Evolutionary conservation across 345 rosid species (phyloP), one percentile per base, ranked within the genome.

Genomic region (Eucalyptus victrix): DNA sequence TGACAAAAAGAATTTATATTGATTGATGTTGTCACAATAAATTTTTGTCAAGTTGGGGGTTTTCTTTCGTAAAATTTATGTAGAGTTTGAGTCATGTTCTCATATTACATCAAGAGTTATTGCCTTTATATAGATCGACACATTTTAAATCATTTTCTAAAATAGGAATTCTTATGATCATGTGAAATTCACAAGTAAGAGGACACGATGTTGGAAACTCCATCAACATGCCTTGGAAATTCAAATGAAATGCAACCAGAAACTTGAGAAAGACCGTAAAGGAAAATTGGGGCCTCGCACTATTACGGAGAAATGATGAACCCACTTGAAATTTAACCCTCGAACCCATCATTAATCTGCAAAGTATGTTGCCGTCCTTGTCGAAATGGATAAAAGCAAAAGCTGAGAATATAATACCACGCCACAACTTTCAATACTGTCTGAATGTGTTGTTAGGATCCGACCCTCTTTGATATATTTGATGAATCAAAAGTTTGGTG

Each of bases 11-110:
- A 18, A 34, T 34, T 69, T 19, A 24, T 8, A 72, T 72, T 1
- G 4, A 18, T 6, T 3, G 3, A 37, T 3, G 15, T 72, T 26
- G 1, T 21, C 13, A 10, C 2, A 6, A 0, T 18, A 37, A 6
- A 3, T 72, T 37, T 40, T 0, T 37, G 45, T 37, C 28, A 3
- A 37, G 9, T 19, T 19, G 8, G 3, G 4, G 8, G 0, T 2
- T 19, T 72, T 11, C 3, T 37, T 12, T 37, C 0, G 0, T 72
- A 5, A 37, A 19, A 37, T 37, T 21, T 21, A 72, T 19, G 15
- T 37, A 3, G 3, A 6, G 3, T 72, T 11, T 12, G 45, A 40
- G 2, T 37, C 26, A 4, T 19, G 2, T 17, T 67, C 4, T 32
- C 2, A 2, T 17, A 14, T 19, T 12, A 2, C 0, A 6, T n/a